A percentile compares a stretch with the other conserved stretches of the same genome.
Conservation (phyloP, 2,329 filamentous ascomycete species). For the Alternaria consortialis region DNA sequence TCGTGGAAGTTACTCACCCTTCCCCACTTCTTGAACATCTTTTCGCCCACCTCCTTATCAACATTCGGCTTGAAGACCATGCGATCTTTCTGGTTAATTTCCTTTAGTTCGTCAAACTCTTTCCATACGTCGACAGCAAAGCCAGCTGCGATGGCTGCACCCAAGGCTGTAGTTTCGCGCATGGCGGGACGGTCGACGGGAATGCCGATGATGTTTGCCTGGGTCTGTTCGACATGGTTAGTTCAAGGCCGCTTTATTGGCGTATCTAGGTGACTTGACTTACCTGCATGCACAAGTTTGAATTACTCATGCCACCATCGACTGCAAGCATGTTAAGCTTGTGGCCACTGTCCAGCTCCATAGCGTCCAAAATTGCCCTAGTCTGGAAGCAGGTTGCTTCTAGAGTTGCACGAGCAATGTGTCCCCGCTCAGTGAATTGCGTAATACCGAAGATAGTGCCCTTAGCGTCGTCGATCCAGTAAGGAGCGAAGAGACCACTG, state of each 20-base stretch:
- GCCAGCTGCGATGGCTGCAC: conserved; percentile 89
- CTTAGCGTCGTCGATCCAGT: conserved; percentile 93
- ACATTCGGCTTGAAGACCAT: conserved; percentile 76
- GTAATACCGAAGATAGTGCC: conserved; percentile 86
- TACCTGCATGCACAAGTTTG: conserved; percentile 83
- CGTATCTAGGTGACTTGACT: conserved; percentile 22
- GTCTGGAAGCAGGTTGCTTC: conserved; percentile 94
- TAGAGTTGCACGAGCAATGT: conserved; percentile 87
- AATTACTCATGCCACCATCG: conserved; percentile 89
- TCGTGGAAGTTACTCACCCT: conserved; percentile 51
- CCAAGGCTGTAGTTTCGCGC: conserved; percentile 89
- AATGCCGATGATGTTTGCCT: conserved; percentile 86
- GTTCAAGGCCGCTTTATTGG: conserved; percentile 4
- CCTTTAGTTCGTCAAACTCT: conserved; percentile 74
- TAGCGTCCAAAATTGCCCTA: conserved; percentile 88
- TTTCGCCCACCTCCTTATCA: conserved; percentile 64
- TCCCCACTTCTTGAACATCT: conserved; percentile 76
- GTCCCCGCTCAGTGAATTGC: conserved; percentile 82
- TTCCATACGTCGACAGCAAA: conserved; percentile 83
- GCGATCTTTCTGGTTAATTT: conserved; percentile 75
- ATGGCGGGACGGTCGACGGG: conserved; percentile 84
- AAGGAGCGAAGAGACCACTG: conserved; percentile 88
- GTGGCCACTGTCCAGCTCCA: conserved; percentile 85
- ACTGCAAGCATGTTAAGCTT: conserved; percentile 79
- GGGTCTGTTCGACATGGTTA: conserved; percentile 61